Evolutionary conservation across 495 filamentous ascomycete genomes (phyloP).

Genomic region (Xylona heveae): DNA sequence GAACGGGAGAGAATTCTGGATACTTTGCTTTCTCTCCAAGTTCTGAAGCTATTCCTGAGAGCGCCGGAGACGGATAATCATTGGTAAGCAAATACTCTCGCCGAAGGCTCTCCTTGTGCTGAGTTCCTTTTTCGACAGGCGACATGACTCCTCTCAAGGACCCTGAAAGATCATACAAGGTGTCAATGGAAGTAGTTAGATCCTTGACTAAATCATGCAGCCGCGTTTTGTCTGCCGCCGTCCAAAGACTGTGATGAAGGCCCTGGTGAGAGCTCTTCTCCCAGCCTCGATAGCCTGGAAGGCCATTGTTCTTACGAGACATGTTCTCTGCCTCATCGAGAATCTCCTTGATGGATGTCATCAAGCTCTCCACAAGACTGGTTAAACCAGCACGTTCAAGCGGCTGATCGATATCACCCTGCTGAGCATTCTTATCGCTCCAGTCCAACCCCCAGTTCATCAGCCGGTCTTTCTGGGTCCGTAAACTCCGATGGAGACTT

Average conservation of each 20-base stretch:
- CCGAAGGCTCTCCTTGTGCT: conserved; percentile 14
- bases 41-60: too few species aligned
- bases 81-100: too few species aligned
- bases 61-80: conserved; percentile 9
- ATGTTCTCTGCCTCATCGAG: conserved; percentile 67
- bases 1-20: too few species aligned
- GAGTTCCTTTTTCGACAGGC: conserved; percentile 15
- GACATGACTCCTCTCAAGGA: conserved; percentile 30
- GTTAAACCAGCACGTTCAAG: conserved; percentile 65
- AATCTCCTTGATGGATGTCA: conserved; percentile 74
- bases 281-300: conserved; percentile 11
- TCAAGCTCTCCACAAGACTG: conserved; percentile 71
- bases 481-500: conserved; percentile 31
- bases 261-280: too few species aligned
- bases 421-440: conserved; percentile 48
- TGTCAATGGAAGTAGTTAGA: conserved; percentile 70
- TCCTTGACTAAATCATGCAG: conserved; percentile 53
- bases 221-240: conserved; percentile 22
- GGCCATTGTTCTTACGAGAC: conserved; percentile 30
- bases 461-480: conserved; percentile 52
- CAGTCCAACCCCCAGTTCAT: conserved; percentile 82
- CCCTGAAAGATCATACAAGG: conserved; percentile 65
- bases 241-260: too few species aligned
- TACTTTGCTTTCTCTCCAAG: too few species aligned
- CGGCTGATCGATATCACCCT: conserved; percentile 70